phyloP scores from a whole-genome alignment of 441 rosid genomes.

The Manihot esculenta region DNA sequence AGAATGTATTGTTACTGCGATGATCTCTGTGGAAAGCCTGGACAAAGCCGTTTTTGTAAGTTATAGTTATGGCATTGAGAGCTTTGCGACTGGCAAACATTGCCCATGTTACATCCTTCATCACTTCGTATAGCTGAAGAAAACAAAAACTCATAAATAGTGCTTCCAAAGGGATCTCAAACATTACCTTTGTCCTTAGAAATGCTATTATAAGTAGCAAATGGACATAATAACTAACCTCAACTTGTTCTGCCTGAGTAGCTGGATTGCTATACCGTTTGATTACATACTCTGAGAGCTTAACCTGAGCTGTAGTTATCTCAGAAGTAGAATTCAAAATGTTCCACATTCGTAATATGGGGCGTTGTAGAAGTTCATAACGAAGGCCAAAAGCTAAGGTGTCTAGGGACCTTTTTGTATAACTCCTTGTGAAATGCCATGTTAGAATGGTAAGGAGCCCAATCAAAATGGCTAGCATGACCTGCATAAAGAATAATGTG shows the following conservation, averaged over 20 bases:
- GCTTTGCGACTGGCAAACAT: conserved; percentile 87
- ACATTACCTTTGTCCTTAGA: background rate
- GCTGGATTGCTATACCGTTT: conserved; percentile 59
- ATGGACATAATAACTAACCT: conserved; percentile 45
- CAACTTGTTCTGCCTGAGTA: conserved; percentile 80
- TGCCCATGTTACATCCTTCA: conserved; percentile 96
- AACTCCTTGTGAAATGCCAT: conserved; percentile 92
- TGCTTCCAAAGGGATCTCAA: background rate
- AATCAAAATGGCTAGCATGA: conserved; percentile 88
- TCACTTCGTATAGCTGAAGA: conserved; percentile 77
- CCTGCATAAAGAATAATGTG: conserved; percentile 47
- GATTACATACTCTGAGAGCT: conserved; percentile 86
- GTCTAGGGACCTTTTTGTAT: conserved; percentile 73
- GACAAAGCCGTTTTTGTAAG: conserved; percentile 89
- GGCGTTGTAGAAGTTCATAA: conserved; percentile 93
- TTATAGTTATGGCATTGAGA: conserved; percentile 89
- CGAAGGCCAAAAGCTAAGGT: conserved; percentile 85
- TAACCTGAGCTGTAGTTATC: conserved; percentile 89
- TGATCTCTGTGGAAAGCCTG: conserved; percentile 99
- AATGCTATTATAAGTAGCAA: conserved; percentile 12
- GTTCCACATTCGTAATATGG: conserved; percentile 93
- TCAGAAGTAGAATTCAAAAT: conserved; percentile 90
- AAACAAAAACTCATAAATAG: conserved; percentile 12
- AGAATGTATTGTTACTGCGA: conserved; percentile 80
- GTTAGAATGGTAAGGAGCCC: conserved; percentile 87